Evolutionary conservation across 1,284 basidiomycete species (phyloP), one percentile per base, ranked within the genome.

Genomic region (Puccinia polysora): DNA sequence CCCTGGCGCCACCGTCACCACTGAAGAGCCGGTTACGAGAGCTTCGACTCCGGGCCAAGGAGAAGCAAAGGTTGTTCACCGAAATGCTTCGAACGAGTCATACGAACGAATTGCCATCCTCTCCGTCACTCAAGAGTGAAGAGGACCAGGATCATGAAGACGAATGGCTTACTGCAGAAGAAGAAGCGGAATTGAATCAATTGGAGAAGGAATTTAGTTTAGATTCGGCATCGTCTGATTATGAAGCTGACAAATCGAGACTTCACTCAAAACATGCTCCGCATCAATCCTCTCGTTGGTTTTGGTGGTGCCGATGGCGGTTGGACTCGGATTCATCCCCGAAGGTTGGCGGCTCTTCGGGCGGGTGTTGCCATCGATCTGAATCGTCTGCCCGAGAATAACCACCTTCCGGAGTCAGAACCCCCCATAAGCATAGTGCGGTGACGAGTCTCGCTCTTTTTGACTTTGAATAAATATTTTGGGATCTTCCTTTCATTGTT

Each of bases 141-240:
- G 40, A 53, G 18, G 32, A 67, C 38, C 43, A 36, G 12, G 47
- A 59, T n/a, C 67, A 38, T 18, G 55, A 59, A 32, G 45, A 70
- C 28, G 67, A 70, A 34, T 34, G 14, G 8, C 32, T 70, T 14
- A 59, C 67, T 23, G 56, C 45, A 30, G 67, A 58, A 60, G 67
- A 70, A 40, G 67, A 70, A 62, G 67, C 67, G 25, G 67, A 70
- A 70, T 59, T 70, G 12, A 53, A 52, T 4, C 45, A 50, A 52
- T 45, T 70, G 25, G 67, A 70, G 56, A 45, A 20, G n/a, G 67
- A 58, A 50, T 70, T 59, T 38, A 59, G 67, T 25, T 23, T 34
- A n/a, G 67, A 64, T 32, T 25, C 62, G 14, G 43, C 58, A 23
- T 43, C 58, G n/a, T n/a, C n/a, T n/a, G n/a, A n/a, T n/a, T n/a